phyloP scores from a whole-genome alignment of 1,284 basidiomycete species.

The Phlebopus sp. region DNA sequence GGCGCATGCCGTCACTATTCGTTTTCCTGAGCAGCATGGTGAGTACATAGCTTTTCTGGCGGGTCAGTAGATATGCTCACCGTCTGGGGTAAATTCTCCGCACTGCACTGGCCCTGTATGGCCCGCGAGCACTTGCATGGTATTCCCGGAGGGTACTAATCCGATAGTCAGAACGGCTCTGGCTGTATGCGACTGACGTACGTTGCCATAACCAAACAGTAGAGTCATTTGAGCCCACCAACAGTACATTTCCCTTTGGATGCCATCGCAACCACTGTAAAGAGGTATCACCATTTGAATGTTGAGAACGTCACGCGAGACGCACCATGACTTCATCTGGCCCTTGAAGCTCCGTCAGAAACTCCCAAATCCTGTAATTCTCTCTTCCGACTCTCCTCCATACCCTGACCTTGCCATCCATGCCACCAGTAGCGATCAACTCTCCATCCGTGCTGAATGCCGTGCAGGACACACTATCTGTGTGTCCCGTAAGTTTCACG shows the following conservation, averaged over 20 bases:
- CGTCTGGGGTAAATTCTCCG: conserved; percentile 91
- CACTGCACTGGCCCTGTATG: conserved; percentile 86
- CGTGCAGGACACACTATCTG: conserved; percentile 83
- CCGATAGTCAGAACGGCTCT: conserved; percentile 12
- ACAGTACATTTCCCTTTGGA: conserved; percentile 85
- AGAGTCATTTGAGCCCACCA: conserved; percentile 91
- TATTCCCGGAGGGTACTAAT: conserved; percentile 88
- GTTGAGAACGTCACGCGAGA: conserved; percentile 12
- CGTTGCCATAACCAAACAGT: conserved; percentile 99
- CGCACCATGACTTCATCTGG: conserved; percentile 93
- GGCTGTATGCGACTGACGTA: conserved; percentile 36
- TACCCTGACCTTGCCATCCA: conserved; percentile 93
- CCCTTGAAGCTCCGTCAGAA: conserved; percentile 88
- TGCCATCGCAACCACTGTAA: conserved; percentile 93
- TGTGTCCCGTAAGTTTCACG: conserved; percentile 86
- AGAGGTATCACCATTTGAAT: background rate
- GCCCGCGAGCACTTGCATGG: conserved; percentile 94
- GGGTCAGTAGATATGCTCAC: conserved; percentile 33
- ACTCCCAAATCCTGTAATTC: conserved; percentile 83
- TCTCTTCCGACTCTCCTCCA: conserved; percentile 83
- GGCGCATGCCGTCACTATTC: conserved; percentile 84
- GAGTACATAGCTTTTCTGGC: conserved; percentile 3
- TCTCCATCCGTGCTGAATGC: conserved; percentile 89
- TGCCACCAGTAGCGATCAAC: conserved; percentile 91
- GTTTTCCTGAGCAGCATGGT: conserved; percentile 58